Evolutionary conservation across 2,329 filamentous ascomycete genomes (phyloP), one percentile per base, ranked within the genome.

Genomic region (Epicoccum nigrum): DNA sequence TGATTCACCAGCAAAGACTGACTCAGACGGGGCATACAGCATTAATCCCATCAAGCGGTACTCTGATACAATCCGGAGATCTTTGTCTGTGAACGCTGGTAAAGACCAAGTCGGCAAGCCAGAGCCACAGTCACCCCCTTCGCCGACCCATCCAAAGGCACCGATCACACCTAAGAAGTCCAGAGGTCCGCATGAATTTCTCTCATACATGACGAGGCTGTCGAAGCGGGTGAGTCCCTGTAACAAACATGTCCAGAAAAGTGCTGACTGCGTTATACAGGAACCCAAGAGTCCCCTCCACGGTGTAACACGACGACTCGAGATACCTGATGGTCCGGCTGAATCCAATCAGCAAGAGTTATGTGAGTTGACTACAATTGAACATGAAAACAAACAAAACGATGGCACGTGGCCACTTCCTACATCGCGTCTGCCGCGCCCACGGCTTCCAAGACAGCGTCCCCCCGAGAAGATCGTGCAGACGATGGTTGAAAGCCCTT

Each of bases 281-380:
- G 52, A 60, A 28, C 56, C 56, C 2, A 66, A 62, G 46, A 65
- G 53, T 35, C 58, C 64, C 15, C 38, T 59, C 1, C 58, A 68
- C 21, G 62, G 63, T 31, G 55, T 64, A 2, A 67, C 62, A 6
- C 58, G 58, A 31, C 56, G 57, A 5, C 23, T 62, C 7, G 25
- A 56, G 4, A 38, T 63, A 20, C 45, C 51, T 23, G 54, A 55
- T 11, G 13, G 33, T 2, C 32, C 19, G 20, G 4, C 23, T n/a
- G 25, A 43, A 7, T 32, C 23, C 2, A n/a, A n/a, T n/a, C n/a
- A n/a, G n/a, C n/a, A n/a, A n/a, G n/a, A n/a, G n/a, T n/a, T n/a
- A n/a, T n/a, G n/a, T n/a, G n/a, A n/a, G n/a, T n/a, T n/a, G n/a
- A n/a, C n/a, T n/a, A n/a, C n/a, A n/a, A n/a, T n/a, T n/a, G n/a